A percentile compares a stretch with the other conserved stretches of the same genome.
Conservation (phyloP, 192 early-diverging fungal genomes). For the Dissophora globulifera region DNA sequence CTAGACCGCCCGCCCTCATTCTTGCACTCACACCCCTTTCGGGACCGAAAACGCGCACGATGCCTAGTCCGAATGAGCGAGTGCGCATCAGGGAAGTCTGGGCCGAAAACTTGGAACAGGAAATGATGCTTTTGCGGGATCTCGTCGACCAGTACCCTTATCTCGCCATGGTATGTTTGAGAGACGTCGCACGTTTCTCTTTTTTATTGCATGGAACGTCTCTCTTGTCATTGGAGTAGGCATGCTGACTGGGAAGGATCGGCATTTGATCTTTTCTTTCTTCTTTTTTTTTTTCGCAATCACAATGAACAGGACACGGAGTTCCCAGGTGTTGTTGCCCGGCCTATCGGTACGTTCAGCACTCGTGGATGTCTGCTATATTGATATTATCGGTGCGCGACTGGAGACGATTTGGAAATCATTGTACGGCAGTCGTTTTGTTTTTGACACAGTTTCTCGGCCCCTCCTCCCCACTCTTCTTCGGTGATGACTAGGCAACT, state of each 20-base stretch:
- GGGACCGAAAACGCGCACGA: slow-evolving; percentile 15
- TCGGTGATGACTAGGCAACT: slow-evolving; percentile 75
- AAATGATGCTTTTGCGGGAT: slow-evolving; percentile 87
- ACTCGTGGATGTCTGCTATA: background rate
- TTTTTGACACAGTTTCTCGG: too few species aligned
- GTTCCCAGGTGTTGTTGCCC: slow-evolving; percentile 97
- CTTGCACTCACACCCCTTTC: too few species aligned
- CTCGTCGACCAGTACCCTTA: slow-evolving; percentile 93
- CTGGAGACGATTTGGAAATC: too few species aligned
- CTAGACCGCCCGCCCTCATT: too few species aligned
- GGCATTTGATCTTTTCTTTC: background rate
- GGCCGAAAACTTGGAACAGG: slow-evolving; percentile 95
- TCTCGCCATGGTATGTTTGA: slow-evolving; percentile 88
- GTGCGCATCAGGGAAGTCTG: slow-evolving; percentile 86
- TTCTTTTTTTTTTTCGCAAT: background rate
- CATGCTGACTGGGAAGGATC: too few species aligned
- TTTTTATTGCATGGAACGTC: background rate
- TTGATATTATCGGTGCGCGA: background rate
- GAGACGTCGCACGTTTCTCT: too few species aligned
- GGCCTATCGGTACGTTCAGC: slow-evolving; percentile 87
- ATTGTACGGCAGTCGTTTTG: too few species aligned
- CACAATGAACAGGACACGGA: slow-evolving; percentile 97
- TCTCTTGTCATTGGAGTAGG: background rate
- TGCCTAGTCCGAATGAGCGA: slow-evolving; percentile 57
- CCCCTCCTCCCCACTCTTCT: too few species aligned